Base-by-base conservation (phyloP, 371 early-diverging fungal species). In the Mucor circinelloides region DNA sequence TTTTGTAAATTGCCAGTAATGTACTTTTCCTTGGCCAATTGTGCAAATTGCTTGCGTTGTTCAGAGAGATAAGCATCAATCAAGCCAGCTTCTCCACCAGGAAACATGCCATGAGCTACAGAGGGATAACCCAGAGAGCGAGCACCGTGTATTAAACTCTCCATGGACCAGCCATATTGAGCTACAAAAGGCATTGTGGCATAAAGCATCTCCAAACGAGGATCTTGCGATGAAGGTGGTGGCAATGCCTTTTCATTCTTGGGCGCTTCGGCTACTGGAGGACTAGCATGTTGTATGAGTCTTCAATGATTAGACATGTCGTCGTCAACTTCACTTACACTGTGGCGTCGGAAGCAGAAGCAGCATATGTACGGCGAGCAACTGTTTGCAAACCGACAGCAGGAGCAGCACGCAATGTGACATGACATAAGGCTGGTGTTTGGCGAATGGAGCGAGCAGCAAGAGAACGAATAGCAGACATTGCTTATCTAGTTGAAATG, bases 61-160 rank as follows among this genome's bases (percentile, higher is more conserved):
- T 88, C 84, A 63, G 85, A 72, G 70, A 95, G 74, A 71, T 93
- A 94, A 63, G 90, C 90, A 57, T 90, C 87, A 44, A 95, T 86
- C 27, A 97, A 76, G 19, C 91, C 90, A 5, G 90, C 78, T 27
- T 86, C 87, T 8, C 94, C 92, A 15, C 87, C 76, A 12, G 89
- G 78, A 60, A 89, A 88, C 44, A 94, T 71, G 19, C 93, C 93
- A 61, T 92, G 91, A 6, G 90, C 85, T 42, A 91, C 89, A 15
- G 89, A 72, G 25, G 94, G 90, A 64, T 88, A 90, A 6, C 93
- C 94, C 50, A 91, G 76, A 17, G 80, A 72, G 50, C 79, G 75
- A 57, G 93, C 91, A 2, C 93, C 96, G 13, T 81, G 85, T 12
- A 78, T 69, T 0, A 97, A 75, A 4, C 91, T 87, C 13, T 84